These are phyloP conservation scores for Danielia oregonensis DNA, from an alignment of 805 yeast species.

Conservation along the genomic window DNA sequence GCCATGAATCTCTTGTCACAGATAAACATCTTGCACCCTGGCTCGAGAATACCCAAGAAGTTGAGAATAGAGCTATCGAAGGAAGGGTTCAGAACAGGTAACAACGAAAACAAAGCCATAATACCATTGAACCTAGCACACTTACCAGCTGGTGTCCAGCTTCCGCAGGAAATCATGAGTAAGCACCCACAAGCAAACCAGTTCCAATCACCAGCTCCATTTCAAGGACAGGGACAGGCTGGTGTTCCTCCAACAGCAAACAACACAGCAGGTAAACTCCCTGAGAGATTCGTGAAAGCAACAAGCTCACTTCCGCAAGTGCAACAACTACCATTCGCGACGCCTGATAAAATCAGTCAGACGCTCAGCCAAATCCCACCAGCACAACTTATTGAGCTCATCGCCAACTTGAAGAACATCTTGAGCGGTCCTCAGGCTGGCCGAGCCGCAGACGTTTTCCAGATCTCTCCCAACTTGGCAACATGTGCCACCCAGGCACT, in stretches of 20 bases:
- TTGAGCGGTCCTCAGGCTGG: slow-evolving; percentile 47
- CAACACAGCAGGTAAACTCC: slow-evolving; percentile 3
- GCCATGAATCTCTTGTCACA: slow-evolving; percentile 45
- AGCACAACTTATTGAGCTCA: slow-evolving; percentile 61
- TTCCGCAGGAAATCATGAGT: slow-evolving; percentile 47
- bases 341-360: slow-evolving; percentile 56
- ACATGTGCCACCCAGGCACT: slow-evolving; percentile 70
- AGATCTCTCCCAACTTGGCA: slow-evolving; percentile 54
- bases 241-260: slow-evolving; percentile 1
- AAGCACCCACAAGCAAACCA: slow-evolving; percentile 3
- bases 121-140: slow-evolving; percentile 42
- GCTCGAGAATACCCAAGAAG: slow-evolving; percentile 30
- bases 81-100: slow-evolving; percentile 43
- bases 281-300: slow-evolving; percentile 42
- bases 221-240: neutral
- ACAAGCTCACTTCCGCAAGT: slow-evolving; percentile 53
- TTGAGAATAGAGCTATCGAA: slow-evolving; percentile 58
- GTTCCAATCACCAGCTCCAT: neutral
- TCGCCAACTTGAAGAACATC: slow-evolving; percentile 61
- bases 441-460: slow-evolving; percentile 52
- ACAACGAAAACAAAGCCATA: slow-evolving; percentile 38
- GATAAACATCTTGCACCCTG: slow-evolving; percentile 31
- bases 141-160: slow-evolving; percentile 53
- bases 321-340: slow-evolving; percentile 40
- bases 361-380: slow-evolving; percentile 67